Base-by-base conservation (phyloP, 805 yeast species). In the Cyberlindnera galapagoensis region DNA sequence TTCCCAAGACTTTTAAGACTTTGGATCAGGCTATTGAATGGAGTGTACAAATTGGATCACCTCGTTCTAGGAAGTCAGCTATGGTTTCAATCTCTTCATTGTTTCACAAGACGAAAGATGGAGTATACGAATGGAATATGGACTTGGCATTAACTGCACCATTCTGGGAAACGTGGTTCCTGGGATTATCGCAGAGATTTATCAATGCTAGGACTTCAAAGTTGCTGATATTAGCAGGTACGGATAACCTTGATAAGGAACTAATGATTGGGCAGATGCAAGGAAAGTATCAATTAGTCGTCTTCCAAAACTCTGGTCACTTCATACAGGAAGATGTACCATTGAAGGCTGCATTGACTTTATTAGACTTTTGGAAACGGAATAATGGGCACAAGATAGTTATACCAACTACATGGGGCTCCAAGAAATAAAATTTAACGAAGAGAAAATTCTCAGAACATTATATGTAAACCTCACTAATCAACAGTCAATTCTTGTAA, bases 221-320 rank as follows among this genome's bases (percentile, higher is more conserved):
- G 47, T 46, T 92, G 33, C 66, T 92, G 24, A 67, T 92, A 1
- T 59, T 94, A 11, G 94, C 97, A 0, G 95, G 95, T 4, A 81
- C 88, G 32, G 97, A 92, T 44, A 76, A 82, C 14, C 65, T 94
- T 19, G 98, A 92, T 57, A 86, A 80, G 42, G 72, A 72, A 23
- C 63, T 92, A 29, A 86, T 88, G 56, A 77, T 92, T 31, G 99
- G 97, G 1, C 98, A 94, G 57, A 92, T 92, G 98, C 97, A 88
- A 59, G 99, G 99, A 2, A 80, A 77, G 53, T 92, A 81, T 56
- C 99, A 94, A 58, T 67, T 92, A 24, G 76, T 84, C 10, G 92
- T 87, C 5, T 80, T 86, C 53, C 74, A 69, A 40, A 80, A 78
- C 34, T 65, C 87, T 3, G 97, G 97, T 2, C 99, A 92, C 59